A percentile compares a stretch with the other conserved stretches of the same genome.
phyloP scores from a whole-genome alignment of 148 eudicot genomes.

The Tetragonia tetragonoides region DNA sequence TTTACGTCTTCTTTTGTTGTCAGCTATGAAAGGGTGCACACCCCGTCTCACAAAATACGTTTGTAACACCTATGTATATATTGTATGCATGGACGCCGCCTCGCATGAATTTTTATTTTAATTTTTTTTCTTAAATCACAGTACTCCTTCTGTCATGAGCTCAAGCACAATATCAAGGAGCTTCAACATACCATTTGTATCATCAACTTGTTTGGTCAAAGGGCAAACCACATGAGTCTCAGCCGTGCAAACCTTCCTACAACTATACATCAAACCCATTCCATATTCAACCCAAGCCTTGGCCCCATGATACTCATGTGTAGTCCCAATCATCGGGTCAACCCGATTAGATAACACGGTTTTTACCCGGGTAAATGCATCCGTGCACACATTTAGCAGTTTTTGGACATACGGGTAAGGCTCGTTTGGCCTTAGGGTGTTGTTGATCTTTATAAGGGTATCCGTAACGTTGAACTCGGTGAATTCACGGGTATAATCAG shows the following conservation, averaged over 20 bases:
- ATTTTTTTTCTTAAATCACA: no score
- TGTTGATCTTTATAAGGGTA: constrained; percentile 6
- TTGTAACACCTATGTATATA: no score
- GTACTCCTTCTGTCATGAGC: no score
- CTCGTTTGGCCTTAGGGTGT: constrained; percentile 3
- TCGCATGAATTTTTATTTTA: no score
- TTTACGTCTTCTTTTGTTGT: no score
- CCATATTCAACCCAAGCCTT: constrained; percentile 30
- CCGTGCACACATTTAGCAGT: constrained; percentile 19
- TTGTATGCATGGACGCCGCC: no score
- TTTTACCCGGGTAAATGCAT: constrained; percentile 15
- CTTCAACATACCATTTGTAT: no score
- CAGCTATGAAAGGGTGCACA: no score
- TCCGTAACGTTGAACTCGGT: constrained; percentile 19
- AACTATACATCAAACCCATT: constrained; percentile 20
- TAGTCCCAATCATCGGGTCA: constrained; percentile 14
- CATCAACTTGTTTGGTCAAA: no score
- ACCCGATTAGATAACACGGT: constrained; percentile 7
- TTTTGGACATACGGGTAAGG: constrained; percentile 24
- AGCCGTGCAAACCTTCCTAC: constrained; percentile 16
- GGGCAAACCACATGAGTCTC: no score
- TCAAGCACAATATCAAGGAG: no score
- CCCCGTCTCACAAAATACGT: no score
- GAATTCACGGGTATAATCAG: constrained; percentile 11
- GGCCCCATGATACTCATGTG: constrained; percentile 12